Percentiles rank a stretch among this genome's conserved stretches.
Evolutionary conservation across 2,329 filamentous ascomycete species (phyloP).

Genomic region (Cercospora sesami): DNA sequence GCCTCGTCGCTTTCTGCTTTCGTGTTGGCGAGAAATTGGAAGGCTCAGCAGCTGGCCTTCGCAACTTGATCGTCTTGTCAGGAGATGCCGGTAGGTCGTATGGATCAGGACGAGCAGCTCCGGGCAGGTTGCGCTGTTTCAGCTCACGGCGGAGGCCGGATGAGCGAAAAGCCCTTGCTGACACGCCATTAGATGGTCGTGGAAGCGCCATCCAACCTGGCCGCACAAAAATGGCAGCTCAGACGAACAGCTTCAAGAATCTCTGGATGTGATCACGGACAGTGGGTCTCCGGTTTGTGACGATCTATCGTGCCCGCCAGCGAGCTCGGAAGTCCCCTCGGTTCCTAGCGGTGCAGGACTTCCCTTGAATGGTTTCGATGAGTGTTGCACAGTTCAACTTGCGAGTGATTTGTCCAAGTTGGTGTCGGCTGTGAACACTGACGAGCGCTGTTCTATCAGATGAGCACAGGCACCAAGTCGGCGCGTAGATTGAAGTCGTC

Average conservation of each 20-base stretch:
- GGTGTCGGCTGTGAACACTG: no score
- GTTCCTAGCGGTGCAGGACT: neutral
- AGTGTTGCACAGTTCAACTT: no score
- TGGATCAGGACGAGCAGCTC: conserved; percentile 6
- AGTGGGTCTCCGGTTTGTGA: neutral
- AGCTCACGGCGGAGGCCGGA: neutral
- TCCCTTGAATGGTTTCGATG: no score
- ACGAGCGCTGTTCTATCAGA: neutral
- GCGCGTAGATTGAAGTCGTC: neutral
- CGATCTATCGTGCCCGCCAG: neutral
- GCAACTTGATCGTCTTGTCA: neutral
- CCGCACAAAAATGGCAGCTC: neutral
- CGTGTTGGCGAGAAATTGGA: neutral
- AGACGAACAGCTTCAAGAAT: neutral
- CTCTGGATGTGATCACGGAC: no score
- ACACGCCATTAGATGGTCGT: neutral
- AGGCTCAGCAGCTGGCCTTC: neutral
- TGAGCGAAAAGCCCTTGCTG: neutral
- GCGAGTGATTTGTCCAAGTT: no score
- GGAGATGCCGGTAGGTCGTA: neutral
- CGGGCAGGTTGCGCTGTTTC: conserved; percentile 5
- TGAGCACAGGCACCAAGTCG: neutral
- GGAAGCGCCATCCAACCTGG: neutral
- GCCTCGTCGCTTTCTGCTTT: neutral
- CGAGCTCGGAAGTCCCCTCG: neutral